Base-by-base conservation (phyloP, 129 eudicot genomes). In the Lonicera japonica region DNA sequence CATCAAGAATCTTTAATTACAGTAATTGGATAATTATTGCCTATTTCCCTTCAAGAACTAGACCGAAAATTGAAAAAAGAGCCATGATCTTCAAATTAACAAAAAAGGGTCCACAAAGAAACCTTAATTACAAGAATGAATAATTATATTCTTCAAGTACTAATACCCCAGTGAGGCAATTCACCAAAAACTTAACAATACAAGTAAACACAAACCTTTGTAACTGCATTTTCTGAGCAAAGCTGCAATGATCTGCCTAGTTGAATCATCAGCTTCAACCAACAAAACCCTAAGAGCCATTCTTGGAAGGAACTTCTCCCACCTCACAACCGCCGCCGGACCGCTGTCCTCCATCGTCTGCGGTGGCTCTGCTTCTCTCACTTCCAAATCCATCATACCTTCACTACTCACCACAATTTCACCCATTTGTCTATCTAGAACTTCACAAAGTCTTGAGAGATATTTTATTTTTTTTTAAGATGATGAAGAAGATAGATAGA, bases 191-290 rank as follows among this genome's bases (percentile, higher is more conserved):
- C 50, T 14, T 10, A 43, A n/a, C 8, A 43, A 10, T 8, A 43
- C 50, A 43, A 43, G 50, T 1, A 52, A 56, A 17, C 55, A 64
- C 52, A 13, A 6, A 86, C 97, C 97, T 90, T 77, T 90, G 61
- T 90, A 90, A 65, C 85, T 77, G 67, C 97, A 90, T 84, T 90
- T 90, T 61, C 95, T 79, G 22, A 90, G 89, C 23, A 90, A 87
- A n/a, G 97, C 97, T 17, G 94, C 70, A 46, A 90, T 84, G 61
- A 90, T 73, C 71, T 86, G 97, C 25, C 97, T 64, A 39, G 97
- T 90, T 0, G 83, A 90, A 62, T 86, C 94, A 74, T 90, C 97
- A 63, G 95, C 82, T 77, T 90, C 97, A 39, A 86, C 94, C 60
- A 90, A 56, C 70, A 90, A 68, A 60, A 90, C 87, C 54, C 94